Conservation (phyloP, 129 eudicot species). For the Ambrosia trifida region DNA sequence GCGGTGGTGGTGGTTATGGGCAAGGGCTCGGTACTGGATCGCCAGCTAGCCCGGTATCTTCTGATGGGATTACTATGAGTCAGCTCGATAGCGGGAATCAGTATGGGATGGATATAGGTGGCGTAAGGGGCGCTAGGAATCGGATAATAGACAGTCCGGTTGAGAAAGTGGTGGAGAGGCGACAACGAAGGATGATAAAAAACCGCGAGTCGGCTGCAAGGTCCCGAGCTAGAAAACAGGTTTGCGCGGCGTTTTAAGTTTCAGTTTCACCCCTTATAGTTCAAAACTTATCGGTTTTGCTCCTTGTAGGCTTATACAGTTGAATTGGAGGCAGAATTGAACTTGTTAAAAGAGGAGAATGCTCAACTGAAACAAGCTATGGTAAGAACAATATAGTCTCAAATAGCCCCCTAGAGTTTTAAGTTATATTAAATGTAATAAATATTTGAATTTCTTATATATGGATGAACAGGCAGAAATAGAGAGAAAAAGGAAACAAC, state of each 20-base stretch:
- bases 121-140: constrained; percentile 55
- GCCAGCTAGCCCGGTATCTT: constrained; percentile 74
- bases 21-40: constrained; percentile 54
- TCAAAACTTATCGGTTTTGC: background rate
- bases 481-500: constrained; percentile 58
- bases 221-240: constrained; percentile 94
- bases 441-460: background rate
- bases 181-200: constrained; percentile 86
- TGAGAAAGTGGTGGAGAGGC: constrained; percentile 90
- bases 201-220: constrained; percentile 95
- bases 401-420: background rate
- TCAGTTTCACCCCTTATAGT: background rate
- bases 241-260: background rate
- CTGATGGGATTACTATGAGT: constrained; percentile 62
- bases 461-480: constrained; percentile 61
- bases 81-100: constrained; percentile 54
- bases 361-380: constrained; percentile 72
- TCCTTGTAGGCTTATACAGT: constrained; percentile 79
- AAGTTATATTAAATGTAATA: background rate
- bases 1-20: constrained; percentile 46
- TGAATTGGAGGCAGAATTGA: constrained; percentile 86
- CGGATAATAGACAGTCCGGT: constrained; percentile 74
- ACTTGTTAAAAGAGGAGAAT: constrained; percentile 84
- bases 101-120: constrained; percentile 57
- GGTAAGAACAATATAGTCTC: constrained; percentile 38